These are phyloP conservation scores for Digitaria exilis DNA, from an alignment of 202 grass and related monocot species.

Conservation along the genomic window DNA sequence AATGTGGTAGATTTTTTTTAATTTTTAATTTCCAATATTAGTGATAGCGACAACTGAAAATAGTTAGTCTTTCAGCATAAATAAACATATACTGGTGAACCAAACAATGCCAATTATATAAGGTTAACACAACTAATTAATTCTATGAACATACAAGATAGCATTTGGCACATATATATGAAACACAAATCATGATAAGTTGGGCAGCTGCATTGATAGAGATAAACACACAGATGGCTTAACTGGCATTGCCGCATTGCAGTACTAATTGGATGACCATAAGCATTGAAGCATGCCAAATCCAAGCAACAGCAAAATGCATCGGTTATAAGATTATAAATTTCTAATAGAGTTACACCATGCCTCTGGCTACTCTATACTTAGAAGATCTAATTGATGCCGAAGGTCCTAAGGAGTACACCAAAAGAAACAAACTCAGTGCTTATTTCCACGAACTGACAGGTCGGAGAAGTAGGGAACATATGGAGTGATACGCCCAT, in stretches of 20 bases:
- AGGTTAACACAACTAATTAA: not conserved
- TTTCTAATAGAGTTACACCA: not conserved
- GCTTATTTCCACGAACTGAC: not conserved
- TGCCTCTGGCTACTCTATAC: not conserved
- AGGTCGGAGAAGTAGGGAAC: constrained; percentile 4
- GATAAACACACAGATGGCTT: not conserved
- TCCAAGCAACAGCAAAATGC: not conserved
- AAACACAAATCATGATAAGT: not conserved
- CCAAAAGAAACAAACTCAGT: not conserved
- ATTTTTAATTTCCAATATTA: no score
- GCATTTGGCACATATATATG: no score
- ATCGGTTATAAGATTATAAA: not conserved
- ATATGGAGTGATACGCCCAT: not conserved
- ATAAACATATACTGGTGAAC: not conserved
- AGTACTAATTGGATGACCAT: not conserved
- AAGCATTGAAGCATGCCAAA: not conserved
- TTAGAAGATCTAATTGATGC: not conserved
- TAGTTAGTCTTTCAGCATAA: not conserved
- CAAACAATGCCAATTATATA: not conserved
- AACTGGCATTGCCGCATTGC: not conserved
- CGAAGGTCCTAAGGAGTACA: not conserved
- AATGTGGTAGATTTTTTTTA: no score
- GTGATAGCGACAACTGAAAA: not conserved
- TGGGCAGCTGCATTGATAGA: not conserved
- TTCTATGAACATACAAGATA: not conserved